A percentile compares a stretch with the other conserved stretches of the same genome.
These are phyloP conservation scores for Arabidopsis suecica DNA, from an alignment of 345 rosid species.

Conservation along the genomic window DNA sequence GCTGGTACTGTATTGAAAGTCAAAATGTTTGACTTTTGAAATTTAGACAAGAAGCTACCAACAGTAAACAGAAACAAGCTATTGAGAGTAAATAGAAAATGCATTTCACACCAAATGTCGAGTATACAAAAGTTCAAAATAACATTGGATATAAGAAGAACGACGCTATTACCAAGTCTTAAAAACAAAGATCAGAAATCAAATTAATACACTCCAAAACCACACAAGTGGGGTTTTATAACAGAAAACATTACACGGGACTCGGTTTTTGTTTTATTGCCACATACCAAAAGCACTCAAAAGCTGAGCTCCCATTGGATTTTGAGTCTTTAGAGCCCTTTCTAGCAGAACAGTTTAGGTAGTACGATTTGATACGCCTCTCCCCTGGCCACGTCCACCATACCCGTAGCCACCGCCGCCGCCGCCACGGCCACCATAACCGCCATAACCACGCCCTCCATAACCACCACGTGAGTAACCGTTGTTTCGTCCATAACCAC, in stretches of 20 bases:
- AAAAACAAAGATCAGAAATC: slow-evolving; percentile 17
- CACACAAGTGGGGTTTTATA: slow-evolving; percentile 14
- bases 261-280: slow-evolving; percentile 36
- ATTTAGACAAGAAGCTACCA: neutral
- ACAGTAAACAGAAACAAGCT: neutral
- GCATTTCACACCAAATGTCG: slow-evolving; percentile 11
- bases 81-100: neutral
- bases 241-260: slow-evolving; percentile 29
- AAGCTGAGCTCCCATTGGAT: slow-evolving; percentile 4
- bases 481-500: slow-evolving; percentile 43
- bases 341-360: slow-evolving; percentile 4
- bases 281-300: slow-evolving; percentile 27
- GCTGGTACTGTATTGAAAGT: neutral
- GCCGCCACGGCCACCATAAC: slow-evolving; percentile 38
- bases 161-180: slow-evolving; percentile 25
- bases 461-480: slow-evolving; percentile 54
- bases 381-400: slow-evolving; percentile 45
- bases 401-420: slow-evolving; percentile 45
- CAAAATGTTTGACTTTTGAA: neutral
- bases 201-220: slow-evolving; percentile 37
- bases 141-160: slow-evolving; percentile 12
- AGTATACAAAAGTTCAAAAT: neutral
- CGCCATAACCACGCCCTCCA: slow-evolving; percentile 40
- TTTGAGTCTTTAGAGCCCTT: neutral
- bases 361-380: slow-evolving; percentile 30